phyloP scores from a whole-genome alignment of 139 green algal species.

The Pleodorina starrii region DNA sequence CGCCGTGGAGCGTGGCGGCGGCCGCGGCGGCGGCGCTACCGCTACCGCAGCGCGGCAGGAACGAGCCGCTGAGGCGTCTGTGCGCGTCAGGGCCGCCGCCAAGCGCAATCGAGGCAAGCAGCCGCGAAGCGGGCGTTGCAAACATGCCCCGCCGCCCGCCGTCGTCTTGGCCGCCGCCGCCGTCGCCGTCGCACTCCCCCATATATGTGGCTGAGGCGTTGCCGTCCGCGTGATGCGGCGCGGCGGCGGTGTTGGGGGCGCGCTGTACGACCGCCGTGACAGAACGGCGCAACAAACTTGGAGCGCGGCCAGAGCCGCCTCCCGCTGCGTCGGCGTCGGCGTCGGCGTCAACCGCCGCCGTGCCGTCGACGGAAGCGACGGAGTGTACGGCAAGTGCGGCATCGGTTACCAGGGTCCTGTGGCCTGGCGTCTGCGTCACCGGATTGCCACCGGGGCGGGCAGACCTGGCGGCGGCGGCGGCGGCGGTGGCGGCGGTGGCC shows the following conservation, averaged over 20 bases:
- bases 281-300: neutral
- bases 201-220: neutral
- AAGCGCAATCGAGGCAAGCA: neutral
- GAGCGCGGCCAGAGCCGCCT: too few relatives aligned
- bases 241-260: neutral
- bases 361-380: neutral
- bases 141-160: neutral
- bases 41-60: neutral
- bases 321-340: too few relatives aligned
- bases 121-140: neutral
- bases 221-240: too few relatives aligned
- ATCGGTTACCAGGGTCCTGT: too few relatives aligned
- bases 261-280: neutral
- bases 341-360: neutral
- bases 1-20: neutral
- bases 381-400: neutral
- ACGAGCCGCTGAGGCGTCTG: neutral
- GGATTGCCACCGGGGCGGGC: too few relatives aligned
- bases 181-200: neutral
- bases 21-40: neutral
- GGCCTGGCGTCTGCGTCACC: too few relatives aligned
- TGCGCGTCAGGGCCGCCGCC: neutral
- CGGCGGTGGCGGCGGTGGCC: too few relatives aligned
- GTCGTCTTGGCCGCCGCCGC: neutral
- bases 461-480: too few relatives aligned